Evolutionary conservation across 768 basidiomycete genomes (phyloP), one percentile per base, ranked within the genome.

Genomic region (Suillus bovinus): DNA sequence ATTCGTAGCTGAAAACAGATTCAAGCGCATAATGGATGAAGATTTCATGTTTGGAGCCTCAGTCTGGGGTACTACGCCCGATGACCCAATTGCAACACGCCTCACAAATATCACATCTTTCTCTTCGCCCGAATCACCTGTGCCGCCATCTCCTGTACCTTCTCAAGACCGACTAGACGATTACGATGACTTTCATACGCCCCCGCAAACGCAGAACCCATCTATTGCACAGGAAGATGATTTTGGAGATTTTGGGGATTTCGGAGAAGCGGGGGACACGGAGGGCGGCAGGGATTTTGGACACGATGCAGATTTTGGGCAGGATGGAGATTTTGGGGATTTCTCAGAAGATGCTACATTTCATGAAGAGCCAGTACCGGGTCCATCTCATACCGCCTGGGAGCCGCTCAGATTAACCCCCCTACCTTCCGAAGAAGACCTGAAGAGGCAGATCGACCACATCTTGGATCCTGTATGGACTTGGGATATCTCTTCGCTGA

Each of bases 171-270:
- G 74, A 41, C 78, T 83, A 67, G 83, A 87, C 61, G 85, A 86
- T 59, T 86, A 87, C 68, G 76, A 75, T 24, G 75, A 78, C 63
- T 80, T 83, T 59, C 81, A 82, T 68, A 81, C 73, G 83, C 83
- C 65, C 72, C 77, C 64, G 70, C 77, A 64, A 65, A 83, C 84
- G 38, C 77, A 80, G 33, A 82, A 78, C 1, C 72, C 75, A 27
- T 75, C 74, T 27, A 50, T 76, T 17, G 72, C 53, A 20, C 75
- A 72, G 16, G 88, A 90, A 52, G 93, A 93, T 67, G 91, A 93
- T 62, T 93, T 93, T 74, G 91, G 87, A 56, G 92, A 94, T 67
- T 94, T 94, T 74, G 92, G 89, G 20, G 94, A 94, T 70, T 94
- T 94, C 73, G 91, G 86, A 67, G 91, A 91, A 65, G 86, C 74